Conservation (phyloP, 2,329 filamentous ascomycete genomes). For the Sporothrix pseudoabietina region DNA sequence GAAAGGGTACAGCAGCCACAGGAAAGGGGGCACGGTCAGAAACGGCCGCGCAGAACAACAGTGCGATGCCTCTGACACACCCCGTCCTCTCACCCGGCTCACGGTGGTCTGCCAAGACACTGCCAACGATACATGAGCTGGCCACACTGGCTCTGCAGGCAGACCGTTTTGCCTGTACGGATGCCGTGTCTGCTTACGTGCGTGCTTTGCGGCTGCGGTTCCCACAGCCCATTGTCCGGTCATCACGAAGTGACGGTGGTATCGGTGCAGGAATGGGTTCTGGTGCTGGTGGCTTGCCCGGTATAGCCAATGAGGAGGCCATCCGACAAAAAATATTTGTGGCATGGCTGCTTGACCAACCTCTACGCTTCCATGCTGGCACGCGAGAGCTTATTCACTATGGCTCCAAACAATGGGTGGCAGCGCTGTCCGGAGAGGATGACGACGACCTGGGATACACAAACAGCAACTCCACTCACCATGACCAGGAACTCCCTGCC, state of each 20-base stretch:
- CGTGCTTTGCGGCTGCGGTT: slow-evolving; percentile 57
- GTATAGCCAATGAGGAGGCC: slow-evolving; percentile 56
- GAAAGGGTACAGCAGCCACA: neutral
- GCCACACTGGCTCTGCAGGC: slow-evolving; percentile 70
- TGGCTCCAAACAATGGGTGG: slow-evolving; percentile 63
- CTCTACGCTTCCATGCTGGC: slow-evolving; percentile 60
- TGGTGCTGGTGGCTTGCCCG: slow-evolving; percentile 38
- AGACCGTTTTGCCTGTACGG: slow-evolving; percentile 70
- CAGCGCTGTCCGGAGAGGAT: slow-evolving; percentile 36
- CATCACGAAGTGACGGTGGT: slow-evolving; percentile 29
- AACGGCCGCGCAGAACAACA: neutral
- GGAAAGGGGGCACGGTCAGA: neutral
- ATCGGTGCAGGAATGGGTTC: slow-evolving; percentile 32
- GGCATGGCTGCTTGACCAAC: slow-evolving; percentile 65
- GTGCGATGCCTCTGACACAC: neutral
- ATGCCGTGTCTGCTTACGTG: slow-evolving; percentile 57
- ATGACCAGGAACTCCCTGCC: slow-evolving; percentile 44
- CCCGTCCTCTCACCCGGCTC: slow-evolving; percentile 20
- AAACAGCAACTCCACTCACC: slow-evolving; percentile 37
- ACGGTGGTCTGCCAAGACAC: slow-evolving; percentile 41
- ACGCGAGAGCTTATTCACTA: slow-evolving; percentile 67
- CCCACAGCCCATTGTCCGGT: slow-evolving; percentile 34
- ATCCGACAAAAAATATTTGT: slow-evolving; percentile 70
- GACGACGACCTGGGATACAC: slow-evolving; percentile 37
- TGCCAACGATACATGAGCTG: slow-evolving; percentile 61